These are phyloP conservation scores for Apiotrichum siamense DNA, from an alignment of 1,284 basidiomycete genomes.

Conservation along the genomic window DNA sequence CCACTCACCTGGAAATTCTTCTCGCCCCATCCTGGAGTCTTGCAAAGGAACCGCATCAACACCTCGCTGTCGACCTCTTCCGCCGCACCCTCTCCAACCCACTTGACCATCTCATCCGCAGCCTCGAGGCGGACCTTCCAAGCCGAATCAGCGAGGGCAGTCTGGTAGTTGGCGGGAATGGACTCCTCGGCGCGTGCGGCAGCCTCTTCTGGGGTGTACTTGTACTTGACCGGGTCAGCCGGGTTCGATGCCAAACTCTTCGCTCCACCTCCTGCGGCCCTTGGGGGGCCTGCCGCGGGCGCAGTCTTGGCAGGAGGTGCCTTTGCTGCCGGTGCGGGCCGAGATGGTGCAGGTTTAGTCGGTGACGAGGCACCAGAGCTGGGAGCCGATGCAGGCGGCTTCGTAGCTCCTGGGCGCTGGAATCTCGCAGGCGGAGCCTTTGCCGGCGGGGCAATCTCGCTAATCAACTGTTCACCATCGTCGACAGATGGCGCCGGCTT, in stretches of 20 bases:
- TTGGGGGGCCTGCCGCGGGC: constrained; percentile 39
- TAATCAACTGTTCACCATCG: constrained; percentile 7
- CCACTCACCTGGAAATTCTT: constrained; percentile 89
- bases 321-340: constrained; percentile 19
- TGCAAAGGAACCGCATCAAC: constrained; percentile 79
- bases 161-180: constrained; percentile 66
- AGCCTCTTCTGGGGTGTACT: constrained; percentile 86
- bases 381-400: background rate
- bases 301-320: constrained; percentile 1
- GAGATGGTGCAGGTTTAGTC: constrained; percentile 25
- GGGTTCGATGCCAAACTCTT: constrained; percentile 55
- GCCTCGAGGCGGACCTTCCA: constrained; percentile 92
- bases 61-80: constrained; percentile 79
- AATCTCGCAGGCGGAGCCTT: background rate
- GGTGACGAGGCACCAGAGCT: constrained; percentile 3
- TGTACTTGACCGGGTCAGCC: constrained; percentile 83
- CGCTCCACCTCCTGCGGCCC: constrained; percentile 35
- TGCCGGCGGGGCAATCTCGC: constrained; percentile 19
- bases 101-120: constrained; percentile 75
- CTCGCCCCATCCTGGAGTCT: constrained; percentile 89
- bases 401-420: constrained; percentile 4
- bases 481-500: background rate
- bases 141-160: constrained; percentile 72
- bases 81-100: constrained; percentile 60
- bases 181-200: constrained; percentile 69